Base-by-base conservation (phyloP, 2,329 filamentous ascomycete genomes). In the Pseudopithomyces chartarum region DNA sequence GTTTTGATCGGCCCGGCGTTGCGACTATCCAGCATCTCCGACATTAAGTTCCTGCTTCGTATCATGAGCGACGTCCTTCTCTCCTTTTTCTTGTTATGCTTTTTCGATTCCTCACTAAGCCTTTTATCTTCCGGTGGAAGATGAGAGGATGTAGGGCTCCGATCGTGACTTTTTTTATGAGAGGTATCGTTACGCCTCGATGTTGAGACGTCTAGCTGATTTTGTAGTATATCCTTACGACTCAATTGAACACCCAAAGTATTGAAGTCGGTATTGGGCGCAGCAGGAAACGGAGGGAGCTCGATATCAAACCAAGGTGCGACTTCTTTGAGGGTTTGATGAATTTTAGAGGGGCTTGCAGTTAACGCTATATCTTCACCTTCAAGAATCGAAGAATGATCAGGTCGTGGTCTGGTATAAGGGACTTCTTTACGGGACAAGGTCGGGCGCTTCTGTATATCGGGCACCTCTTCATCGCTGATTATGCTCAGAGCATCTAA, bases 291-390 rank as follows among this genome's bases (percentile, higher is more conserved):
- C 0, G 40, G 20, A 2, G 52, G 50, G n/a, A 34, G 23, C 5
- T 69, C 63, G 13, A 47, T 55, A 20, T 67, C 64, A 2, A 62
- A 56, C 68, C 68, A 71, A 5, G 69, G 68, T 2, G 67, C 60
- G 2, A 70, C 59, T 43, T 69, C 66, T 34, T 54, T 54, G 33
- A 68, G 64, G 10, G 40, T 57, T 3, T 19, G 46, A 6, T 56
- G 55, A 39, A 55, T 64, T 8, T 57, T 58, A 3, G 29, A 46
- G 32, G 57, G 66, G 39, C 63, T 67, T 33, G 43, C 10, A 2
- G 47, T 54, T 3, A 62, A 68, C 6, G 29, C 19, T 12, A 12
- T 7, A 19, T 23, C 15, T 6, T 26, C 48, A 6, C 2, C 32
- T 15, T 17, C 29, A 22, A 15, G 33, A 15, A 36, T 23, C 4